These are phyloP conservation scores for Pichia sp. DNA, from an alignment of 1,139 yeast genomes.

Conservation along the genomic window DNA sequence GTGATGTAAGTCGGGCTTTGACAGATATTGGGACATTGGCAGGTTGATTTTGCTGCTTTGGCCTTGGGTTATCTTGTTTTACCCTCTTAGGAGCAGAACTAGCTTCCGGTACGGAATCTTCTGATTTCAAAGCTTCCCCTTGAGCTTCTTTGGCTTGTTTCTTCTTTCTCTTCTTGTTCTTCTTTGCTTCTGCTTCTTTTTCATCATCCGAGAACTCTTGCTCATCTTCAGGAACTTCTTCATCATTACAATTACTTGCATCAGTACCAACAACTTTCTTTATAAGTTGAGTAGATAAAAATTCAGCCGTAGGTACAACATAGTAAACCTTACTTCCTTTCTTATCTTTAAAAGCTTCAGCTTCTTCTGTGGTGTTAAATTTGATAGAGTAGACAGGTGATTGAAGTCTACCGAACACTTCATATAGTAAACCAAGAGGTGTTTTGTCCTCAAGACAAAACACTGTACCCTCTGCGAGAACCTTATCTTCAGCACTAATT, in stretches of 20 bases:
- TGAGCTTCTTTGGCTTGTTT: slow-evolving; percentile 19
- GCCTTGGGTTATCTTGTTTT: slow-evolving; percentile 10
- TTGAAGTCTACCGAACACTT: slow-evolving; percentile 87
- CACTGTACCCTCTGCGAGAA: slow-evolving; percentile 78
- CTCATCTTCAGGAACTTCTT: slow-evolving; percentile 88
- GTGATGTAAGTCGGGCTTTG: slow-evolving; percentile 28
- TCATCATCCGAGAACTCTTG: slow-evolving; percentile 97
- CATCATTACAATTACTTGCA: slow-evolving; percentile 94
- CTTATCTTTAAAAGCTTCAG: slow-evolving; percentile 41
- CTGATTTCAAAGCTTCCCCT: slow-evolving; percentile 19
- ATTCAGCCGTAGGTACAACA: slow-evolving; percentile 79
- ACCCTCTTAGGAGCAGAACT: slow-evolving; percentile 1
- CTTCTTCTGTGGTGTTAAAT: slow-evolving; percentile 55
- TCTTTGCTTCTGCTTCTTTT: slow-evolving; percentile 64
- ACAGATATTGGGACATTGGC: slow-evolving; percentile 17
- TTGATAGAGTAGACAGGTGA: slow-evolving; percentile 81
- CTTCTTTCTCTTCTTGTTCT: slow-evolving; percentile 52
- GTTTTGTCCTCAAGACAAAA: slow-evolving; percentile 74
- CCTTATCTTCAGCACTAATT: slow-evolving; percentile 83
- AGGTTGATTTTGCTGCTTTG: neutral
- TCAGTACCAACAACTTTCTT: slow-evolving; percentile 81
- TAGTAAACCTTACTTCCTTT: slow-evolving; percentile 66
- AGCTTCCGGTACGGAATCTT: slow-evolving; percentile 22
- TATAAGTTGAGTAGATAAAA: slow-evolving; percentile 71
- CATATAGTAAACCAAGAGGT: slow-evolving; percentile 80